These are phyloP conservation scores for Primulina huaijiensis DNA, from an alignment of 257 asterid genomes.

Conservation along the genomic window DNA sequence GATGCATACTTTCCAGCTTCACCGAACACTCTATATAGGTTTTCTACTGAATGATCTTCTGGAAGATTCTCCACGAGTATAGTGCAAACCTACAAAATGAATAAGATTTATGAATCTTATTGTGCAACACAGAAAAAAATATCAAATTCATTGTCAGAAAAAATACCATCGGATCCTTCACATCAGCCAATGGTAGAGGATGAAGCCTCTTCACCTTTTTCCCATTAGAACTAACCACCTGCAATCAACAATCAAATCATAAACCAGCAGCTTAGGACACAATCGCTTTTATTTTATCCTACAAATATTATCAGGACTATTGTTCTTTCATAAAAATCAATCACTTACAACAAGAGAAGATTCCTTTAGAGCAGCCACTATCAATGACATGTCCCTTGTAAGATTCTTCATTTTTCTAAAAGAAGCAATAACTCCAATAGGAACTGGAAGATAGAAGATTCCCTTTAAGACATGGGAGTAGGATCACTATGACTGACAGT, in stretches of 20 bases:
- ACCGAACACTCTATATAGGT: slow-evolving; percentile 73
- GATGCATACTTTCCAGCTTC: slow-evolving; percentile 80
- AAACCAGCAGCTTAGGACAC: background rate
- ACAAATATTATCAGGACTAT: slow-evolving; percentile 2
- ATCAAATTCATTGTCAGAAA: slow-evolving; percentile 19
- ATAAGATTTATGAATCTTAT: slow-evolving; percentile 10
- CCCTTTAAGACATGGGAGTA: slow-evolving; percentile 26
- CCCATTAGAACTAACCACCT: slow-evolving; percentile 84
- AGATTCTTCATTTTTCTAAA: slow-evolving; percentile 87
- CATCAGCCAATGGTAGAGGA: slow-evolving; percentile 61
- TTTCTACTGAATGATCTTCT: slow-evolving; percentile 84
- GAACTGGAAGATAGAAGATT: slow-evolving; percentile 59
- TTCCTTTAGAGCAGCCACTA: slow-evolving; percentile 74
- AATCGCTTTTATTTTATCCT: slow-evolving; percentile 1
- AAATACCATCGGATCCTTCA: slow-evolving; percentile 78
- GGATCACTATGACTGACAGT: slow-evolving; percentile 15
- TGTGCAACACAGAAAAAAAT: slow-evolving; percentile 1
- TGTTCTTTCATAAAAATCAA: slow-evolving; percentile 16
- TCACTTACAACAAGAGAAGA: slow-evolving; percentile 75
- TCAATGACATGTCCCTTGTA: slow-evolving; percentile 54
- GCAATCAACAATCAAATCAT: slow-evolving; percentile 28
- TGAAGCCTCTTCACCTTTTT: slow-evolving; percentile 77
- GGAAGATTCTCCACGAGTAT: slow-evolving; percentile 96
- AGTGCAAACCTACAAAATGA: slow-evolving; percentile 67
- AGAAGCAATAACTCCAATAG: slow-evolving; percentile 79